Evolutionary conservation across 495 filamentous ascomycete species (phyloP), one percentile per base, ranked within the genome.

Genomic region (Acidiella bohemica): DNA sequence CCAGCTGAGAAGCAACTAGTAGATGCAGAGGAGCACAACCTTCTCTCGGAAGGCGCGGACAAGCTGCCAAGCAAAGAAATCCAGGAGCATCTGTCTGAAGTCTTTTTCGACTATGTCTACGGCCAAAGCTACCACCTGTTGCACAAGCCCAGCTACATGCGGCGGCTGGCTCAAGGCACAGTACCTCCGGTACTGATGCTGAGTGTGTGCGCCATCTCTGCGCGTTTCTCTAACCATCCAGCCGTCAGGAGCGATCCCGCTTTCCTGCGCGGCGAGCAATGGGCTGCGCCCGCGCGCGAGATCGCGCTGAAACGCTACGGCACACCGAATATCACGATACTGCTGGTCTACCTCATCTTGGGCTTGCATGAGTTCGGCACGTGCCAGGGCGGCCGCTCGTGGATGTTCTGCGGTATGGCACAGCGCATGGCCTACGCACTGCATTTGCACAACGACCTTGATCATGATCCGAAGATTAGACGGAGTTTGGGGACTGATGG

Each of bases 291-390:
- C 22, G 88, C 88, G 16, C 73, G 85, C 28, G 78, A 84, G 36
- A 90, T 94, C 44, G 73, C 86, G 24, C 64, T 86, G 27, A 81
- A 76, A 50, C 71, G 84, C 40, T 94, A 93, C 50, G 87, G 94
- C 58, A 83, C 84, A 58, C 88, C 90, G 0, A 97, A 93, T 52
- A 93, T 97, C 38, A 94, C 87, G 2, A 93, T 90, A 20, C 62
- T 97, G 21, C 93, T 85, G 11, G 85, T 85, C 16, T 76, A 93
- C 39, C 53, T 95, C 13, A 73, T 96, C 12, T 68, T 97, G 32
- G 85, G 87, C 11, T 64, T 97, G 33, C 90, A 97, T 54, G 87
- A 93, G 53, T 94, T 97, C 50, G 90, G 90, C 21, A 95, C 90
- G 30, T 95, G 90, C 55, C 87, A 95, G 56, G 90, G 90, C 44